A percentile compares a stretch with the other conserved stretches of the same genome.
Evolutionary conservation across 495 filamentous ascomycete species (phyloP).

Genomic region (Pyronema domesticum): DNA sequence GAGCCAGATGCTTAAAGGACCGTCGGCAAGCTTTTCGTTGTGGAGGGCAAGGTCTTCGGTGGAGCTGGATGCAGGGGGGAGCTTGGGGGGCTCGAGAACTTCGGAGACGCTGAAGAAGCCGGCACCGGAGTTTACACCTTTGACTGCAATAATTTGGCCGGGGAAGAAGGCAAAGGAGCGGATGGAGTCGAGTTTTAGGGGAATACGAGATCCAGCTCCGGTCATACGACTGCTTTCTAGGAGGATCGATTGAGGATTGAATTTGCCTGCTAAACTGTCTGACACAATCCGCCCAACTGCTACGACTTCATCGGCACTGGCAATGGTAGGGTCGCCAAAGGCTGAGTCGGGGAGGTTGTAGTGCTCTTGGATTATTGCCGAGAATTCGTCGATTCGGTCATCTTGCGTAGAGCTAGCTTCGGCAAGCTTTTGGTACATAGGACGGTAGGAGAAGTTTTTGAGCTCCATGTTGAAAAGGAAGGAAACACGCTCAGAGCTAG

Average conservation of each 20-base stretch:
- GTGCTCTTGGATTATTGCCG: constrained; percentile 48
- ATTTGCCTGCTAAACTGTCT: constrained; percentile 62
- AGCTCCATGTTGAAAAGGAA: constrained; percentile 66
- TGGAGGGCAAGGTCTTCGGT: constrained; percentile 41
- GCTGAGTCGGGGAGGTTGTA: constrained; percentile 59
- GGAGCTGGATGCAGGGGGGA: constrained; percentile 49
- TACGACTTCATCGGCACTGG: constrained; percentile 70
- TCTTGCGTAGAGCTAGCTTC: constrained; percentile 85
- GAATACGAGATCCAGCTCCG: constrained; percentile 63
- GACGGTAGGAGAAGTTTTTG: constrained; percentile 78
- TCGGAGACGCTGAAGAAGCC: constrained; percentile 66
- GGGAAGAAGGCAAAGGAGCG: constrained; percentile 73
- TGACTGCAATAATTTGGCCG: constrained; percentile 76
- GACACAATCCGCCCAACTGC: constrained; percentile 82
- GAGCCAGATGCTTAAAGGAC: constrained; percentile 58
- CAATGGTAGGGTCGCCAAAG: constrained; percentile 70
- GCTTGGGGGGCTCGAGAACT: constrained; percentile 51
- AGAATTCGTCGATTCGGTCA: constrained; percentile 84
- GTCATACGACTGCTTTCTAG: constrained; percentile 75
- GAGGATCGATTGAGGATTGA: constrained; percentile 67
- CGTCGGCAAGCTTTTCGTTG: constrained; percentile 43
- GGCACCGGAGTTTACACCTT: constrained; percentile 73
- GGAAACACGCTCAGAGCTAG: constrained; percentile 41
- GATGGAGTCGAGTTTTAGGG: constrained; percentile 54
- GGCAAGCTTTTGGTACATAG: constrained; percentile 81